A percentile compares a stretch with the other conserved stretches of the same genome.
Evolutionary conservation across 2,329 filamentous ascomycete species (phyloP).

Genomic region (Drechslera avenae): DNA sequence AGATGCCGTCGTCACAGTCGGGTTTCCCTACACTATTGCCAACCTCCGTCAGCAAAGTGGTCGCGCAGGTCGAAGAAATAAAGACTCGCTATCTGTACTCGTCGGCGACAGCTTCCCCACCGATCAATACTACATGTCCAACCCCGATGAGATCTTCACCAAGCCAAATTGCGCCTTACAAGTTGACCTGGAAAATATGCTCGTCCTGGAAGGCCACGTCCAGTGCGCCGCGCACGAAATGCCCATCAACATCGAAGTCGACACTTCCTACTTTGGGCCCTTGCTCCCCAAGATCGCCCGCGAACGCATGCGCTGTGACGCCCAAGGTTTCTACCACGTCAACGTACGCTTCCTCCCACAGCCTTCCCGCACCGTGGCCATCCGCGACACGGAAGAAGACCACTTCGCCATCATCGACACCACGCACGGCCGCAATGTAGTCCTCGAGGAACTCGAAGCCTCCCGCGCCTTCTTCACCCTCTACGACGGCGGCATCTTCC

Average conservation of each 20-base stretch:
- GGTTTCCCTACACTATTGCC: conserved; percentile 93
- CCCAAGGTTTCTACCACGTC: conserved; percentile 85
- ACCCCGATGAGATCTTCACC: conserved; percentile 91
- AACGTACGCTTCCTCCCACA: conserved; percentile 85
- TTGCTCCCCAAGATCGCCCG: conserved; percentile 72
- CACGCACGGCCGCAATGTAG: conserved; percentile 78
- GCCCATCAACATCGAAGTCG: conserved; percentile 80
- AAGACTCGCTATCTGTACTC: conserved; percentile 87
- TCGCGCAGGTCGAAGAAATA: conserved; percentile 87
- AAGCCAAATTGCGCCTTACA: conserved; percentile 88
- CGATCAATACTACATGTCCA: conserved; percentile 96
- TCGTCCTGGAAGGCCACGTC: conserved; percentile 89
- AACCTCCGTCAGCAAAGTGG: conserved; percentile 95
- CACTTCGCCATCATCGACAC: conserved; percentile 93
- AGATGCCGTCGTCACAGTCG: conserved; percentile 91
- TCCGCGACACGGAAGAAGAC: conserved; percentile 87
- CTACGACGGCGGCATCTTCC: conserved; percentile 95
- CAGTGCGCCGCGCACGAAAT: conserved; percentile 96
- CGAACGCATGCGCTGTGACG: conserved; percentile 75
- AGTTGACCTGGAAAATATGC: conserved; percentile 88
- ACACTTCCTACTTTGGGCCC: conserved; percentile 77
- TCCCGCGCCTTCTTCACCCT: conserved; percentile 94
- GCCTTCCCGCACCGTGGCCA: conserved; percentile 81
- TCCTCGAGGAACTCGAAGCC: conserved; percentile 94
- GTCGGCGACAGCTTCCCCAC: conserved; percentile 88